A percentile compares a stretch with the other conserved stretches of the same genome.
Conservation (phyloP, 1,284 basidiomycete species). For the Fereydounia khargensis region DNA sequence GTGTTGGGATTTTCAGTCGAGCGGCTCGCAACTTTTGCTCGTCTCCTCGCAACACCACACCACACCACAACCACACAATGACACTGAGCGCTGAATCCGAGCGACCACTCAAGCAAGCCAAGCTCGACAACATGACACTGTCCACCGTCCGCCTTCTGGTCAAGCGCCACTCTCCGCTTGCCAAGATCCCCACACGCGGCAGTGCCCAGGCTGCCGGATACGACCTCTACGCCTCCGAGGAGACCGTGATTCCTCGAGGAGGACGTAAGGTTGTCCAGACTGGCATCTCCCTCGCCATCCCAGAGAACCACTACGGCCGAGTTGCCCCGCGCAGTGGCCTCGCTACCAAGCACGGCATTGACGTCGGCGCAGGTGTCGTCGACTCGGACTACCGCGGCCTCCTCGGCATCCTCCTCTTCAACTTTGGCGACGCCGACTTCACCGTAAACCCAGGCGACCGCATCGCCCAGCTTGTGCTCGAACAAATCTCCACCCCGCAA, state of each 20-base stretch:
- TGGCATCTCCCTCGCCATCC: slow-evolving; percentile 87
- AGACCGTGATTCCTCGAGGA: slow-evolving; percentile 40
- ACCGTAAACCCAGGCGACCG: slow-evolving; percentile 86
- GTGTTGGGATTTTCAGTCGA: too few relatives aligned
- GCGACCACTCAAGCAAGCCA: too few relatives aligned
- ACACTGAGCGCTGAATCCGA: too few relatives aligned
- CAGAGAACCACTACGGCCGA: slow-evolving; percentile 87
- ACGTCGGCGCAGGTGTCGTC: slow-evolving; percentile 93
- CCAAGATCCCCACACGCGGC: slow-evolving; percentile 81
- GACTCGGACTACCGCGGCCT: slow-evolving; percentile 93
- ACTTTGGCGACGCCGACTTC: slow-evolving; percentile 79
- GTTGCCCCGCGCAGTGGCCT: slow-evolving; percentile 91
- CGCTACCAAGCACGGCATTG: slow-evolving; percentile 93
- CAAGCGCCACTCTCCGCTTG: slow-evolving; percentile 77
- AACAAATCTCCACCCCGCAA: slow-evolving; percentile 81
- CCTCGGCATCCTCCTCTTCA: slow-evolving; percentile 92
- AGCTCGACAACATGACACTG: too few relatives aligned
- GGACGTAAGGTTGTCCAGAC: slow-evolving; percentile 88
- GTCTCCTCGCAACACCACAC: too few relatives aligned
- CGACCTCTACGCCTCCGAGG: slow-evolving; percentile 78
- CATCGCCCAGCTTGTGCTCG: slow-evolving; percentile 89
- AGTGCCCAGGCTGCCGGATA: slow-evolving; percentile 85
- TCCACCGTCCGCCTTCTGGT: slow-evolving; percentile 72
- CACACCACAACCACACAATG: too few relatives aligned
- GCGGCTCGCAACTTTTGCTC: too few relatives aligned